Evolutionary conservation across 73 alveolate species (phyloP).

Genomic region (Paramecium biaurelia): DNA sequence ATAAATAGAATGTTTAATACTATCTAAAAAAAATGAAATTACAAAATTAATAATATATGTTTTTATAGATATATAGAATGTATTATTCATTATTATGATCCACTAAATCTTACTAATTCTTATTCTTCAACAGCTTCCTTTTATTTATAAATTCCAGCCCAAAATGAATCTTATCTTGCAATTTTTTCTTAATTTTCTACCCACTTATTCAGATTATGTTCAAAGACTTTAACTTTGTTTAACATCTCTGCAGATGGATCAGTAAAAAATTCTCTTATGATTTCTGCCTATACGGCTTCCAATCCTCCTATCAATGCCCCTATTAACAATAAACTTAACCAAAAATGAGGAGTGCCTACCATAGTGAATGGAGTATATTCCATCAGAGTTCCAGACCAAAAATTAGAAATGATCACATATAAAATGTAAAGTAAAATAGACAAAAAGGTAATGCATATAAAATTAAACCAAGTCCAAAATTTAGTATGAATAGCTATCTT

Average conservation of each 20-base stretch:
- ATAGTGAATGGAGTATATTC: constrained; percentile 50
- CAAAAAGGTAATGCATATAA: background rate
- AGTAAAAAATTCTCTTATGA: background rate
- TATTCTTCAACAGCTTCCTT: background rate
- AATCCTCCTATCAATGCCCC: background rate
- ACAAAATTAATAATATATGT: background rate
- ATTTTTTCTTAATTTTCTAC: background rate
- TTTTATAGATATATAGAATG: background rate
- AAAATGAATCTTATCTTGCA: background rate
- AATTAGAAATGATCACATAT: constrained; percentile 37
- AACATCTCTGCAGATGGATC: constrained; percentile 16
- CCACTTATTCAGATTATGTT: background rate
- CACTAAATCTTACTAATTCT: background rate
- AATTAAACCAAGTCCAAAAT: constrained; percentile 57
- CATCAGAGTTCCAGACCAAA: constrained; percentile 36
- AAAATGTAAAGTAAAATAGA: constrained; percentile 29
- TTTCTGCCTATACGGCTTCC: background rate
- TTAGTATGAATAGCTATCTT: constrained; percentile 48
- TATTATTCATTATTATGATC: background rate
- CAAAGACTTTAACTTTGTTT: background rate
- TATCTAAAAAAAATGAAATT: too few species aligned
- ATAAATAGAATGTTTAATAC: too few species aligned
- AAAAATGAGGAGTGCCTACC: constrained; percentile 25
- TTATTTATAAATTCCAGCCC: constrained; percentile 30
- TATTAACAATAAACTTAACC: background rate